Evolutionary conservation across 2,329 filamentous ascomycete genomes (phyloP).

Genomic region (Tothia fuscella): DNA sequence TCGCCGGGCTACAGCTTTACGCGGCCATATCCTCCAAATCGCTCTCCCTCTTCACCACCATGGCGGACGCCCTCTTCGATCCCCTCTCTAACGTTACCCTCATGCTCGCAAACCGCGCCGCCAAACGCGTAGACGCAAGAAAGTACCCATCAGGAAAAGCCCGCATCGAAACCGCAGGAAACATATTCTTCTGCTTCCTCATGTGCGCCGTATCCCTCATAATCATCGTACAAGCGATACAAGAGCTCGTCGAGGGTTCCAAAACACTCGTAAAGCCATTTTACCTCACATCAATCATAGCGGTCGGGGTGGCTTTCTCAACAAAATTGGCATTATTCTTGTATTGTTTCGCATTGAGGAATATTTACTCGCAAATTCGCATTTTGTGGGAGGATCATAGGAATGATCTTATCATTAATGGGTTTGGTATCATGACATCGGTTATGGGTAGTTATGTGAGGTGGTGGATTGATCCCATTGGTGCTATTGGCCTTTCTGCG

Average conservation of each 20-base stretch:
- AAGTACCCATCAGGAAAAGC: conserved; percentile 89
- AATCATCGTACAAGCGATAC: conserved; percentile 76
- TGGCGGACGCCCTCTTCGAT: conserved; percentile 92
- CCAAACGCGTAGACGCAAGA: conserved; percentile 71
- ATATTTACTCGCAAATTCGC: conserved; percentile 82
- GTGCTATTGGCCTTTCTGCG: conserved; percentile 71
- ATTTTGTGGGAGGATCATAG: conserved; percentile 96
- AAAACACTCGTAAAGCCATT: conserved; percentile 51
- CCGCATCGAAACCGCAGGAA: conserved; percentile 87
- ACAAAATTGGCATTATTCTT: conserved; percentile 78
- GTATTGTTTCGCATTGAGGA: conserved; percentile 83
- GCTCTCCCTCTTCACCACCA: conserved; percentile 93
- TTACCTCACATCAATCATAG: conserved; percentile 71
- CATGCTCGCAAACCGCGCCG: conserved; percentile 76
- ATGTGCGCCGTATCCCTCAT: conserved; percentile 90
- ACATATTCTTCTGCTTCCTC: conserved; percentile 91
- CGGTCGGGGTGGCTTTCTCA: conserved; percentile 68
- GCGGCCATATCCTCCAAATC: conserved; percentile 77
- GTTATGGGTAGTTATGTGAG: conserved; percentile 5
- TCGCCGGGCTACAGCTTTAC: conserved; percentile 76
- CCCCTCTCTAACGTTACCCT: conserved; percentile 80
- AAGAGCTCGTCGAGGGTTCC: conserved; percentile 49
- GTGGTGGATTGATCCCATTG: conserved; percentile 94
- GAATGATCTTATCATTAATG: conserved; percentile 95
- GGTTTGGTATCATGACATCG: conserved; percentile 47